Evolutionary conservation across 1,284 basidiomycete species (phyloP), one percentile per base, ranked within the genome.

Genomic region (Caloboletus firmus): DNA sequence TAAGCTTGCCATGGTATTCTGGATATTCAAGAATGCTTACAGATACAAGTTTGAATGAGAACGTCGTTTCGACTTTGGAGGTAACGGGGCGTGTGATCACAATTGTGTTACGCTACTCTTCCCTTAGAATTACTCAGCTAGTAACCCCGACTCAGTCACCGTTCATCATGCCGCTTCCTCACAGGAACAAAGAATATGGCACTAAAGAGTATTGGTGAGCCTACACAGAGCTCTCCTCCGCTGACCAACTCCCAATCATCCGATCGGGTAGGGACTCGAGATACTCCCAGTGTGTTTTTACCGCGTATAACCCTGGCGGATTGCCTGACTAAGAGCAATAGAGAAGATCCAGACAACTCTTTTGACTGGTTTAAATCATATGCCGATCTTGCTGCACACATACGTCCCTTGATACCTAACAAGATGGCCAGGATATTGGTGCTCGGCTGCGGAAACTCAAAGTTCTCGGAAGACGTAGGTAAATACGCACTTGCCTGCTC

Each of bases 321-420:
- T 22, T 30, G 2, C 45, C 48, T 53, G 26, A 55, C 51, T 8
- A 12, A 31, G 39, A 17, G 30, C 18, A 32, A 51, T 15, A 89
- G 88, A 64, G 88, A 91, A 72, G 70, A 76, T 5, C 76, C 81
- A 17, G 82, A 83, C 26, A 74, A 76, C 5, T 78, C 85, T 2
- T 95, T 94, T 60, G 94, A 96, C 74, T 96, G 89, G 89, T 92
- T 91, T 74, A 91, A 90, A 64, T 82, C 82, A 9, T 91, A 90
- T 62, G 68, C 70, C 4, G 88, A 93, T 52, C 75, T 92, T 17
- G 78, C 83, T 13, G 68, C 78, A 51, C 72, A 87, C 26, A 69
- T 93, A 24, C 75, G 78, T 36, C 78, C 79, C 42, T 71, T 87
- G 40, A 80, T 94, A 22, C 88, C 87, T 0, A 71, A 84, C 55